These are phyloP conservation scores for Pseudogymnoascus sp. DNA, from an alignment of 2,329 filamentous ascomycete genomes.

Conservation along the genomic window DNA sequence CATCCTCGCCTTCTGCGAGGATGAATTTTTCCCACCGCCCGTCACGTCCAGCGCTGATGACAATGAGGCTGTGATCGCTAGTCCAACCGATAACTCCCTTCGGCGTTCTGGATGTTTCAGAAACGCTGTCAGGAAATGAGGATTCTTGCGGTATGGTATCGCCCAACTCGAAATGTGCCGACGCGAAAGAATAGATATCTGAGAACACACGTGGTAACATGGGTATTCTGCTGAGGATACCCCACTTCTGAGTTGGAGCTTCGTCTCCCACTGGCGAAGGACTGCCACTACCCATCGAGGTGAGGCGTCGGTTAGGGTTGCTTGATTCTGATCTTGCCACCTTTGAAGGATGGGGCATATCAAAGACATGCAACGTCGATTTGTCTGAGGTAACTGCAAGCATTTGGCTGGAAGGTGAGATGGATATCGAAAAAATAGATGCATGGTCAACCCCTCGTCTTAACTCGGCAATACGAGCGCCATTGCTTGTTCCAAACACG, in stretches of 20 bases:
- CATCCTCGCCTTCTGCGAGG: conserved; percentile 58
- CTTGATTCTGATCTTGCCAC: conserved; percentile 29
- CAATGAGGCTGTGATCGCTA: conserved; percentile 61
- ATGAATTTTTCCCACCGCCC: conserved; percentile 83
- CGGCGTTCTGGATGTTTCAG: conserved; percentile 40
- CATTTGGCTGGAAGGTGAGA: conserved; percentile 71
- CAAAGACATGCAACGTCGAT: conserved; percentile 88
- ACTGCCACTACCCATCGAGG: conserved; percentile 23
- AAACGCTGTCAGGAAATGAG: conserved; percentile 16
- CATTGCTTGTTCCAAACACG: conserved; percentile 72
- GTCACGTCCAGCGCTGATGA: conserved; percentile 71
- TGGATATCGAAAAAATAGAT: conserved; percentile 76
- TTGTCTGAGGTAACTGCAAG: conserved; percentile 95
- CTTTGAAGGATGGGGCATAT: conserved; percentile 55
- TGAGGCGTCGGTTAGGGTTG: conserved; percentile 27
- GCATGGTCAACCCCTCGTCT: conserved; percentile 84
- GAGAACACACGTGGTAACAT: conserved; percentile 80
- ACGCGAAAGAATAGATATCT: conserved; percentile 79
- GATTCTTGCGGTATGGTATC: conserved; percentile 48
- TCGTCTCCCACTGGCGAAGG: conserved; percentile 32
- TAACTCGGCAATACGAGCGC: conserved; percentile 73
- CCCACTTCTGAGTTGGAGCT: conserved; percentile 66
- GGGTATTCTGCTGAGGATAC: conserved; percentile 72
- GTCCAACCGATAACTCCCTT: conserved; percentile 86
- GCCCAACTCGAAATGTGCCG: conserved; percentile 71